Conservation (phyloP, 441 rosid genomes). For the Gossypium aridum region DNA sequence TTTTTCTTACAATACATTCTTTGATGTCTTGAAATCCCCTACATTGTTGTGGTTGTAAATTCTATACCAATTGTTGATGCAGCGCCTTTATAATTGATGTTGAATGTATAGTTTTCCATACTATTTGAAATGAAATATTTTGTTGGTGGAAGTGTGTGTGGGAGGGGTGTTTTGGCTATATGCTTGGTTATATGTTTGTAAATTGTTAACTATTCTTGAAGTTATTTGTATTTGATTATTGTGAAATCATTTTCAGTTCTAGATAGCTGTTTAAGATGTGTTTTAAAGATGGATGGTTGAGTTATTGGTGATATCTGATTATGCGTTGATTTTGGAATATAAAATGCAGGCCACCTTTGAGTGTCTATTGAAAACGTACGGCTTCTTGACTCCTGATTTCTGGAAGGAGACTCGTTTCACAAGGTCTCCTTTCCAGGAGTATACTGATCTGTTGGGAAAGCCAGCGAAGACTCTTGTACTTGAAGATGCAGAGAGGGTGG, state of each 20-base stretch:
- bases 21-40: background rate
- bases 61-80: background rate
- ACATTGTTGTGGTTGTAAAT: background rate
- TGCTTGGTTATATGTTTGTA: background rate
- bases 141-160: background rate
- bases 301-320: background rate
- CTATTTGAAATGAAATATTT: background rate
- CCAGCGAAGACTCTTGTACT: constrained; percentile 28
- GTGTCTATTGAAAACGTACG: constrained; percentile 52
- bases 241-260: background rate
- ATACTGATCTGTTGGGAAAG: constrained; percentile 44
- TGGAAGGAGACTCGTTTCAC: constrained; percentile 57
- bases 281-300: background rate
- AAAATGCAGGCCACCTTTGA: constrained; percentile 52
- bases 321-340: background rate
- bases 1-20: background rate
- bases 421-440: constrained; percentile 54
- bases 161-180: too few relatives aligned
- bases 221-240: background rate
- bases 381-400: constrained; percentile 63
- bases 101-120: background rate
- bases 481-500: constrained; percentile 30
- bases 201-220: background rate
- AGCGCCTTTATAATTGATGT: background rate
- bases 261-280: background rate